phyloP scores from a whole-genome alignment of 2,329 filamentous ascomycete species.

The Fusarium multiceps region DNA sequence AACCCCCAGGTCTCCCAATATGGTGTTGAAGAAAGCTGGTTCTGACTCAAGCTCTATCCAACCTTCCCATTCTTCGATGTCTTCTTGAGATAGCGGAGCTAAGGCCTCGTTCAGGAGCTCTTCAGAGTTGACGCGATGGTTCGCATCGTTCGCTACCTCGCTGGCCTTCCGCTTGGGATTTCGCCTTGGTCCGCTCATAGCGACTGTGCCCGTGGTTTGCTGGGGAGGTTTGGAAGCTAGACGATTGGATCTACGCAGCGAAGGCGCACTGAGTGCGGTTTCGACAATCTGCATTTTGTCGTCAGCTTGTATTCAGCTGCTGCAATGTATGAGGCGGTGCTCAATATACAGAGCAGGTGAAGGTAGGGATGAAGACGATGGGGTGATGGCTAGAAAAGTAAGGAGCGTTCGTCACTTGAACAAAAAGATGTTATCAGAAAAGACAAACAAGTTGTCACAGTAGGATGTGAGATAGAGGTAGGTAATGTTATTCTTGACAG shows the following conservation, averaged over 20 bases:
- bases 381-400: neutral
- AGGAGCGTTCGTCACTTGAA: neutral
- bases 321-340: slow-evolving; percentile 2
- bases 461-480: neutral
- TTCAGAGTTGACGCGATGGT: slow-evolving; percentile 48
- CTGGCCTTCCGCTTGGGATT: slow-evolving; percentile 60
- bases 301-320: slow-evolving; percentile 18
- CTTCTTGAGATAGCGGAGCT: slow-evolving; percentile 60
- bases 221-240: slow-evolving; percentile 18
- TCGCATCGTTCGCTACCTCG: slow-evolving; percentile 48
- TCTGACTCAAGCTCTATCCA: slow-evolving; percentile 92
- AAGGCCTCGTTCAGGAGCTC: slow-evolving; percentile 61
- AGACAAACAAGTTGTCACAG: neutral
- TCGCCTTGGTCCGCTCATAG: slow-evolving; percentile 46
- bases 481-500: neutral
- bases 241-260: slow-evolving; percentile 40
- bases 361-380: neutral
- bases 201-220: slow-evolving; percentile 2
- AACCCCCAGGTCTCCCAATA: slow-evolving; percentile 83
- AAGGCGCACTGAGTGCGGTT: neutral
- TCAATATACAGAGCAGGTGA: neutral
- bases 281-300: slow-evolving; percentile 11
- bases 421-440: neutral
- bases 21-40: slow-evolving; percentile 87
- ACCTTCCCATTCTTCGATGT: slow-evolving; percentile 72